Base-by-base conservation (phyloP, 106 monocot genomes). In the Dendrobium officinale region DNA sequence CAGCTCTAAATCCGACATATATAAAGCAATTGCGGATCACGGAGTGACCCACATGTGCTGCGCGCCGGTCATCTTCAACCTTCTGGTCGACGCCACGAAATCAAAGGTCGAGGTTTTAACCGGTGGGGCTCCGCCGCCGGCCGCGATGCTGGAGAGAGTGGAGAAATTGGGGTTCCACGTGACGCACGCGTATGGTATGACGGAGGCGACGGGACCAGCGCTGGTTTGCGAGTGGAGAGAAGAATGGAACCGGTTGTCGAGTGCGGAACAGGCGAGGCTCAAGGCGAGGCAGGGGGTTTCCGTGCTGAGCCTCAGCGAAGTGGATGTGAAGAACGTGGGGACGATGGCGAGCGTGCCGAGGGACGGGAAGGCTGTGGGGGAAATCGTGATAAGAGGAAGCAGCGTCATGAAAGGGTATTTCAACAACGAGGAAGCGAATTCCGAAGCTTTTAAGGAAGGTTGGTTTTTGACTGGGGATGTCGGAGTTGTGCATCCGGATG, bases 351-450 rank as follows among this genome's bases (percentile, higher is more conserved):
- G 90, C 73, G 90, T 97, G 17, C 83, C 90, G 1, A 77, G 86
- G 22, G 94, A 98, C 80, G 97, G 92, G 18, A 37, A 55, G 20
- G 26, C 92, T 1, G 29, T 90, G 55, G 97, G 97, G 0, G 92
- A 98, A 92, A 92, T 98, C 79, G 87, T 88, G 18, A 82, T 98
- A 18, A 77, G 86, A 2, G 94, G 97, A n/a, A 94, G 94, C 75
- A 89, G 86, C 84, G 83, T 94, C 56, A 98, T 98, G 97, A 94
- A 92, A 58, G 97, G 97, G 0, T 97, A 97, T 85, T 89, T 77
- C 67, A 94, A 94, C 76, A 86, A 94, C 83, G 61, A 72, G 49
- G 45, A 72, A 16, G 94, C 55, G 9, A 97, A 88, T 6, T 59
- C 75, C 10, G 80, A 78, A 37, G 86, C 89, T 13, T 94, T 97